Evolutionary conservation across 495 filamentous ascomycete species (phyloP).

Genomic region (Annulohypoxylon nitens): DNA sequence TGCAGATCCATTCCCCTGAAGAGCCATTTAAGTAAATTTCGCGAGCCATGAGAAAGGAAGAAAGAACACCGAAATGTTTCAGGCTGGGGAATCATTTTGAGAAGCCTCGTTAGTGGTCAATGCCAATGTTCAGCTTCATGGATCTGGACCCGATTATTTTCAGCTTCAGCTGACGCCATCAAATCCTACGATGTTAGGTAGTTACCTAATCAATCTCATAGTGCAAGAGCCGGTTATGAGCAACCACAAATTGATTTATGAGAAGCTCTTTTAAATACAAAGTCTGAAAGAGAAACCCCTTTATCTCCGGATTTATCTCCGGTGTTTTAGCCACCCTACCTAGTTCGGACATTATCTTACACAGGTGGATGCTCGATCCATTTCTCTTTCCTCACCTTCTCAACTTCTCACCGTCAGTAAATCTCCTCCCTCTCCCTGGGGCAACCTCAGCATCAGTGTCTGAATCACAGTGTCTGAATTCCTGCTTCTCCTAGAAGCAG

Average conservation of each 20-base stretch:
- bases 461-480: background rate
- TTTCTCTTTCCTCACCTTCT: background rate
- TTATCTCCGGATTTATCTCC: background rate
- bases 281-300: background rate
- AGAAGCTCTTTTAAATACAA: background rate
- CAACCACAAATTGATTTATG: background rate
- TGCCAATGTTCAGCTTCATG: slow-evolving; percentile 1
- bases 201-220: too few relatives aligned
- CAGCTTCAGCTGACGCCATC: background rate
- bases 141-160: background rate
- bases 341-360: background rate
- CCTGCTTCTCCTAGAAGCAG: background rate
- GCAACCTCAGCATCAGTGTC: background rate
- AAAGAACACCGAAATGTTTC: background rate
- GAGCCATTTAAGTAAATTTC: background rate
- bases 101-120: background rate
- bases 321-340: background rate
- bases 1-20: background rate
- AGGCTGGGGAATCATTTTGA: background rate
- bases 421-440: too few relatives aligned
- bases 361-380: too few relatives aligned
- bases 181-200: background rate
- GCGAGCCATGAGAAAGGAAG: background rate
- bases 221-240: too few relatives aligned
- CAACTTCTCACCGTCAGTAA: background rate